Evolutionary conservation across 768 basidiomycete species (phyloP).

Genomic region (Neoboletus magnificus): DNA sequence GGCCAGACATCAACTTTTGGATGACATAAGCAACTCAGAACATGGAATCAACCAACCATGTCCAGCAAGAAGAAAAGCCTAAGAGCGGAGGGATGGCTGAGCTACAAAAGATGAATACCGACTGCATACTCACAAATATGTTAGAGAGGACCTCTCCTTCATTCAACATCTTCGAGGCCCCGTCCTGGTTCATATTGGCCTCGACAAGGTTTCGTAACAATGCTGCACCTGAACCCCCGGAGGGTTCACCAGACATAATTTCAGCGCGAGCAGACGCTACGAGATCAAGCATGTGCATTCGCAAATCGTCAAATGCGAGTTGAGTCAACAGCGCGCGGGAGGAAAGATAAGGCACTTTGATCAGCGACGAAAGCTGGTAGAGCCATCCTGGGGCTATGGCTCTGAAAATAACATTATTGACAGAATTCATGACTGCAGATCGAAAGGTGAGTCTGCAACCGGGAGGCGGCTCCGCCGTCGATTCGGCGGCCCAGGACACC

Average conservation of each 20-base stretch:
- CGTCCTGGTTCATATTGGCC: conserved; percentile 42
- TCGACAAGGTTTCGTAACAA: conserved; percentile 45
- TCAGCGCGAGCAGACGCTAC: conserved; percentile 38
- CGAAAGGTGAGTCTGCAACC: conserved; percentile 37
- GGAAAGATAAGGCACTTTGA: conserved; percentile 37
- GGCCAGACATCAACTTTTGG: conserved; percentile 4
- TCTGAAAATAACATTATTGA: conserved; percentile 27
- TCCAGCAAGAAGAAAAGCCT: conserved; percentile 50
- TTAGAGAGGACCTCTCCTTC: conserved; percentile 48
- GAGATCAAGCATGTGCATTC: conserved; percentile 40
- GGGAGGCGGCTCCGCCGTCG: conserved; percentile 18
- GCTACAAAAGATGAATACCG: not conserved
- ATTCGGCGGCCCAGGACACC: conserved; percentile 33
- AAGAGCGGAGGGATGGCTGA: not conserved
- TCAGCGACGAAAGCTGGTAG: conserved; percentile 16
- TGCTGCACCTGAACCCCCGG: conserved; percentile 29
- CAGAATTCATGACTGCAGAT: conserved; percentile 29
- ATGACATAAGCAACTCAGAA: not conserved
- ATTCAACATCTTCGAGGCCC: conserved; percentile 31
- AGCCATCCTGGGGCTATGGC: conserved; percentile 36
- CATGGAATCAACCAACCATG: conserved; percentile 35
- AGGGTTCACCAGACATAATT: conserved; percentile 28
- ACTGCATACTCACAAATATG: conserved; percentile 39
- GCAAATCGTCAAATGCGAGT: conserved; percentile 37
- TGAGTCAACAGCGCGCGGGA: conserved; percentile 27